phyloP scores from a whole-genome alignment of 225 moss, liverwort and hornwort genomes.

The Neckera pumila region DNA sequence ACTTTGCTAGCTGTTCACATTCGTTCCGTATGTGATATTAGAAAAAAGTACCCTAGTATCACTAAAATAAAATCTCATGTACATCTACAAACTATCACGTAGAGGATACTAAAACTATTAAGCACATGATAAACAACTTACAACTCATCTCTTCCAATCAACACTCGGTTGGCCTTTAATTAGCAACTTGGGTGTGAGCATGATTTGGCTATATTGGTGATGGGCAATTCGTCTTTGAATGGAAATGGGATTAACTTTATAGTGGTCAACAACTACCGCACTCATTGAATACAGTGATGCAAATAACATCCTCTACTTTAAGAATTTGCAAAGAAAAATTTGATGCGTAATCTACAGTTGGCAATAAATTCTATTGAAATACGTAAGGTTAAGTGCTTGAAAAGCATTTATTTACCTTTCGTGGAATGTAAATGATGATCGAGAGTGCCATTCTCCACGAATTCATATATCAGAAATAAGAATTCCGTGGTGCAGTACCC shows the following conservation, averaged over 20 bases:
- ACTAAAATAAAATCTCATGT: background rate
- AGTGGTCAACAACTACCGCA: background rate
- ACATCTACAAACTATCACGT: background rate
- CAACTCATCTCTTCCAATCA: background rate
- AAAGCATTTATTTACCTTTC: conserved; percentile 9
- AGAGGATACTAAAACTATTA: background rate
- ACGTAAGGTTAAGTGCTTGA: no score
- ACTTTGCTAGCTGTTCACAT: conserved; percentile 12
- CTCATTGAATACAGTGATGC: background rate
- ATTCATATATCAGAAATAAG: conserved; percentile 77
- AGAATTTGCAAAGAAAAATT: background rate
- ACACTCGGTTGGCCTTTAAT: background rate
- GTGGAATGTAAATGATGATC: conserved; percentile 68
- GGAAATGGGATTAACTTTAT: background rate
- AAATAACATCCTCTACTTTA: background rate
- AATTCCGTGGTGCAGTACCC: conserved; percentile 86
- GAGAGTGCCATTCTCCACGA: conserved; percentile 82
- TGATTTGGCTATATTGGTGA: background rate
- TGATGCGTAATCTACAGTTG: background rate
- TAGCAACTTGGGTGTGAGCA: background rate
- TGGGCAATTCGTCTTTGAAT: background rate
- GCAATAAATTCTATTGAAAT: background rate
- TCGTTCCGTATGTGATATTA: background rate
- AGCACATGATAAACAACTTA: background rate
- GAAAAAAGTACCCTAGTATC: background rate